A percentile compares a stretch with the other conserved stretches of the same genome.
Conservation (phyloP, 805 yeast species). For the Candida cerambycidarum region DNA sequence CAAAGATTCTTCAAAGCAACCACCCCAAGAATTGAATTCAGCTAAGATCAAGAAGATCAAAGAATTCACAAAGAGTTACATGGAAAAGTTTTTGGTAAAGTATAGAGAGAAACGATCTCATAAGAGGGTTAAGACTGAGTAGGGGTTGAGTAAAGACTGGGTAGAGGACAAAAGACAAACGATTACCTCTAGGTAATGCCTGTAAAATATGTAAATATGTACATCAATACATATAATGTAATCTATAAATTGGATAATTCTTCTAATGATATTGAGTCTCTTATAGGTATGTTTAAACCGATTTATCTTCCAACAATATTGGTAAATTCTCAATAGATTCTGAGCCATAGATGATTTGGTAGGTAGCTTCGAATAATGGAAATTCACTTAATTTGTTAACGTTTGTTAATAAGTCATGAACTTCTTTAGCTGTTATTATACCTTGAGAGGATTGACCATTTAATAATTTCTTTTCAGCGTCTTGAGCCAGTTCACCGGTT, state of each 20-base stretch:
- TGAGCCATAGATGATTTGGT: conserved; percentile 41
- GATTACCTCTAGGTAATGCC: too few species aligned
- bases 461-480: conserved; percentile 43
- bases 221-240: not conserved
- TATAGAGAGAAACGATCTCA: conserved; percentile 37
- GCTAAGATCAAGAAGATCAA: conserved; percentile 71
- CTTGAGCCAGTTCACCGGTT: conserved; percentile 41
- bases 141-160: too few species aligned
- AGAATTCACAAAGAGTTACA: conserved; percentile 57
- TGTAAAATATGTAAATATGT: conserved; percentile 2
- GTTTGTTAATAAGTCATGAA: conserved; percentile 43
- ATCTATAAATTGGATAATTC: conserved; percentile 4
- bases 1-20: conserved; percentile 38
- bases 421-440: conserved; percentile 47
- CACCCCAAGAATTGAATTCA: conserved; percentile 58
- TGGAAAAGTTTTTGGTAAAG: conserved; percentile 62
- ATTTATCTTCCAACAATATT: conserved; percentile 30
- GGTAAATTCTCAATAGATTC: conserved; percentile 45
- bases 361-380: conserved; percentile 48
- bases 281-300: not conserved
- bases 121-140: not conserved
- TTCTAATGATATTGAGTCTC: too few species aligned
- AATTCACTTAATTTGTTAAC: conserved; percentile 34
- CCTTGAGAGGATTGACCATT: conserved; percentile 50
- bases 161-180: too few species aligned